These are phyloP conservation scores for Solanum hybrid DNA, from an alignment of 305 asterid species.

Conservation along the genomic window DNA sequence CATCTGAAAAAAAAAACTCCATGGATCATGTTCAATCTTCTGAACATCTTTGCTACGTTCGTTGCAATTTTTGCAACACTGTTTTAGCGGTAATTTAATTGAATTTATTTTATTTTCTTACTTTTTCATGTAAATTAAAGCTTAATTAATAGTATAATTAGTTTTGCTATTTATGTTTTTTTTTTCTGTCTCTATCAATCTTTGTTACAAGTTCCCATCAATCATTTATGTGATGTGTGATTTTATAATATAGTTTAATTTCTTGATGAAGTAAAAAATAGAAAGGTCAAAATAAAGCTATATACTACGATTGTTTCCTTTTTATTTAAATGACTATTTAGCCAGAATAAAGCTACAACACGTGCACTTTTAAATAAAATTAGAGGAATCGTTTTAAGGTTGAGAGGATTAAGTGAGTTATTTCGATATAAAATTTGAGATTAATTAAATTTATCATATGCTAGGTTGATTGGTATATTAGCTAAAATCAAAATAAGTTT, in stretches of 20 bases:
- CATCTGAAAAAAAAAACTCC: constrained; percentile 17
- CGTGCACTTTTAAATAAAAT: not conserved
- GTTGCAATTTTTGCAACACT: constrained; percentile 90
- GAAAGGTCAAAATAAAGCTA: not conserved
- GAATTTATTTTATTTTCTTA: not conserved
- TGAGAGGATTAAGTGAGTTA: not conserved
- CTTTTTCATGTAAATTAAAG: not conserved
- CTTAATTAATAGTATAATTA: too few species aligned
- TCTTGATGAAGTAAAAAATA: not conserved
- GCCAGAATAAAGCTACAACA: not conserved
- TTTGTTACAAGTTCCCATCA: not conserved
- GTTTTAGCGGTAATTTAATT: constrained; percentile 75
- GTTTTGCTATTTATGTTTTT: too few species aligned
- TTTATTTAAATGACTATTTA: not conserved
- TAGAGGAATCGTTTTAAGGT: not conserved
- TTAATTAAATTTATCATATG: not conserved
- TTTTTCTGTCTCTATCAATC: too few species aligned
- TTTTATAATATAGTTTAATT: not conserved
- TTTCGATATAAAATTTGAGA: not conserved
- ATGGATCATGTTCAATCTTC: constrained; percentile 64
- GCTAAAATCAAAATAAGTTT: not conserved
- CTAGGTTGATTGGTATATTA: not conserved
- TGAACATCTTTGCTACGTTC: constrained; percentile 88
- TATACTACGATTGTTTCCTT: not conserved
- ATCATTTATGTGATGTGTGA: not conserved